These are phyloP conservation scores for Erucastrum elatum DNA, from an alignment of 345 rosid genomes.

Conservation along the genomic window DNA sequence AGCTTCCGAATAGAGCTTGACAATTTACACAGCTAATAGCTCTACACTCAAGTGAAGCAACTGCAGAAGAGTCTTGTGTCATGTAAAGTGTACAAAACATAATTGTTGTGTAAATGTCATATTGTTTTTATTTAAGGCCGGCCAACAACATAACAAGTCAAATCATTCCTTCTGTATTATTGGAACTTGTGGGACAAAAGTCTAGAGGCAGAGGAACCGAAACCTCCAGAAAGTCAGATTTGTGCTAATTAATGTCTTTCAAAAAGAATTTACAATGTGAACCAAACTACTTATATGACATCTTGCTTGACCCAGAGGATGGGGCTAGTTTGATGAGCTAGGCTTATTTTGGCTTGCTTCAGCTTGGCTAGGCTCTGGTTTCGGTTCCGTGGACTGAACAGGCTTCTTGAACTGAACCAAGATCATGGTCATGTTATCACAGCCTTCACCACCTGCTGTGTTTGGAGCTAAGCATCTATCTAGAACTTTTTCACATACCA, in stretches of 20 bases:
- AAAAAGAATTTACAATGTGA: slow-evolving; percentile 31
- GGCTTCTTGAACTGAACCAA: slow-evolving; percentile 88
- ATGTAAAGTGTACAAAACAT: slow-evolving; percentile 34
- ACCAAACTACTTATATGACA: slow-evolving; percentile 19
- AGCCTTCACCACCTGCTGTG: slow-evolving; percentile 81
- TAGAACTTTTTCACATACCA: slow-evolving; percentile 77
- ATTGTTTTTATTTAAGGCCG: slow-evolving; percentile 22
- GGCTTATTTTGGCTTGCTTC: slow-evolving; percentile 17
- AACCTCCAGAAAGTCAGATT: slow-evolving; percentile 2
- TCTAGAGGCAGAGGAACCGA: slow-evolving; percentile 11
- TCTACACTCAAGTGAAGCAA: slow-evolving; percentile 32
- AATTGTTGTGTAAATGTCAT: slow-evolving; percentile 36
- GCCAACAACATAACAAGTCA: slow-evolving; percentile 11
- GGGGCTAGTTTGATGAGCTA: slow-evolving; percentile 26
- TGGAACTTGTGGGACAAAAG: slow-evolving; percentile 14
- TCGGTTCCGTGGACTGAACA: slow-evolving; percentile 32
- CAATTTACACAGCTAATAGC: slow-evolving; percentile 24
- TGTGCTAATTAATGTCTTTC: slow-evolving; percentile 5
- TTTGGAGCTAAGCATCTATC: slow-evolving; percentile 90
- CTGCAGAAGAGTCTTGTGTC: slow-evolving; percentile 12
- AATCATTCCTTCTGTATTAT: slow-evolving; percentile 47
- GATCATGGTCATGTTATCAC: slow-evolving; percentile 99
- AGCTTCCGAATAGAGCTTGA: slow-evolving; percentile 66
- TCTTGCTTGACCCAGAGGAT: slow-evolving; percentile 2
- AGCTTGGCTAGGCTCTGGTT: slow-evolving; percentile 36